phyloP scores from a whole-genome alignment of 805 yeast genomes.

The Kazachstania viticola region DNA sequence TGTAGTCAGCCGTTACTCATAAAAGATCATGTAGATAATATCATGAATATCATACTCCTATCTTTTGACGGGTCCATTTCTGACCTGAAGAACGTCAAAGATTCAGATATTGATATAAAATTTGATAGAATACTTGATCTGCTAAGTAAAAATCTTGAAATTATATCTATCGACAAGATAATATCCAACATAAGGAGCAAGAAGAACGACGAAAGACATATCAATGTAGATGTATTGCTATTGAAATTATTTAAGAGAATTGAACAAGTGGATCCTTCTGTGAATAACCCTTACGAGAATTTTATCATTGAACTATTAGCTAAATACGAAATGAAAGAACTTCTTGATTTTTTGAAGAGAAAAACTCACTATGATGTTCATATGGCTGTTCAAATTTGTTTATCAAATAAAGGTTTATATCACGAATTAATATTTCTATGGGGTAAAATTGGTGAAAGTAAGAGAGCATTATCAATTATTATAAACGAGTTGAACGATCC shows the following conservation, averaged over 20 bases:
- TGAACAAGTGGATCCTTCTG: conserved; percentile 42
- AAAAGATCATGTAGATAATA: too few relatives aligned
- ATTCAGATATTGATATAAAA: too few relatives aligned
- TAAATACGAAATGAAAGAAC: conserved; percentile 39
- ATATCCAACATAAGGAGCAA: conserved; percentile 33
- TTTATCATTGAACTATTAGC: conserved; percentile 56
- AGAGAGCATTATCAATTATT: conserved; percentile 64
- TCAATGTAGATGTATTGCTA: conserved; percentile 39
- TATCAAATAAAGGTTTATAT: conserved; percentile 30
- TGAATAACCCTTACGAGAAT: conserved; percentile 50
- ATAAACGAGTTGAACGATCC: conserved; percentile 73
- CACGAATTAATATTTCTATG: conserved; percentile 73
- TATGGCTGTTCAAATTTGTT: conserved; percentile 54
- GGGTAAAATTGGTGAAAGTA: conserved; percentile 72
- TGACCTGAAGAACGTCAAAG: too few relatives aligned
- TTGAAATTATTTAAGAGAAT: conserved; percentile 57
- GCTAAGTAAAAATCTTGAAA: conserved; percentile 54
- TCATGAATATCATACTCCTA: too few relatives aligned
- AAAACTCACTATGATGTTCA: conserved; percentile 58
- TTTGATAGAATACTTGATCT: conserved; percentile 39
- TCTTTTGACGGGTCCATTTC: too few relatives aligned
- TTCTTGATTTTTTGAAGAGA: conserved; percentile 50
- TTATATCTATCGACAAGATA: conserved; percentile 44
- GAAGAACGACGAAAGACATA: too few relatives aligned
- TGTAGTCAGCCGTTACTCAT: too few relatives aligned